Conservation (phyloP, 805 yeast species). For the Maudiozyma turicensis region DNA sequence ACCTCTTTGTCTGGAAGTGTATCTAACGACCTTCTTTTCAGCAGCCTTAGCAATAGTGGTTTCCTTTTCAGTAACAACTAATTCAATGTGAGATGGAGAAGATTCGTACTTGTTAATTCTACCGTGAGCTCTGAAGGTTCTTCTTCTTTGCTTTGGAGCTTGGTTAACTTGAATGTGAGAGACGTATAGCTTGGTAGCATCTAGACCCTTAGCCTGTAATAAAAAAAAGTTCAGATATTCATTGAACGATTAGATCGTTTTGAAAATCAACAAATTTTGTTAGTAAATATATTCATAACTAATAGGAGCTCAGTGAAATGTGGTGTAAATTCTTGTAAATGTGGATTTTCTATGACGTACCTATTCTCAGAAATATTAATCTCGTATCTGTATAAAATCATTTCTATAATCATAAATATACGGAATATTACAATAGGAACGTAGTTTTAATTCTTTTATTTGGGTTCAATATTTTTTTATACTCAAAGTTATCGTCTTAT, state of each 20-base stretch:
- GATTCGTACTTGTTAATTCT: conserved; percentile 99
- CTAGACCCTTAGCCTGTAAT: conserved; percentile 81
- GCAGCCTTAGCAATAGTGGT: conserved; percentile 89
- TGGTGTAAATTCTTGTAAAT: neutral
- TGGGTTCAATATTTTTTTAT: too few relatives aligned
- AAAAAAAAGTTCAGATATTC: neutral
- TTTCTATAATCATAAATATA: too few relatives aligned
- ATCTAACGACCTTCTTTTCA: conserved; percentile 59
- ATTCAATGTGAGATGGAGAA: conserved; percentile 97
- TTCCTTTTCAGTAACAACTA: conserved; percentile 89
- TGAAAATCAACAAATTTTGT: neutral
- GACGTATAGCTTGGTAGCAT: conserved; percentile 84
- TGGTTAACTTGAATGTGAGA: conserved; percentile 99
- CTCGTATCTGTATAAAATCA: too few relatives aligned
- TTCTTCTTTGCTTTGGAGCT: conserved; percentile 99
- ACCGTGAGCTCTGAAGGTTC: conserved; percentile 99
- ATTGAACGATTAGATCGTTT: neutral
- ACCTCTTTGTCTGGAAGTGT: conserved; percentile 86
- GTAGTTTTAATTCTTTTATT: too few relatives aligned
- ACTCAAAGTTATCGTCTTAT: neutral
- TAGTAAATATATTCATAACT: neutral
- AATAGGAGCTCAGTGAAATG: neutral
- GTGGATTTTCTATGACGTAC: too few relatives aligned
- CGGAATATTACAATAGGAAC: too few relatives aligned
- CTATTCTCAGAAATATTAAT: too few relatives aligned